A percentile compares a stretch with the other conserved stretches of the same genome.
Conservation (phyloP, 768 basidiomycete species). For the Clitopilus hobsonii region DNA sequence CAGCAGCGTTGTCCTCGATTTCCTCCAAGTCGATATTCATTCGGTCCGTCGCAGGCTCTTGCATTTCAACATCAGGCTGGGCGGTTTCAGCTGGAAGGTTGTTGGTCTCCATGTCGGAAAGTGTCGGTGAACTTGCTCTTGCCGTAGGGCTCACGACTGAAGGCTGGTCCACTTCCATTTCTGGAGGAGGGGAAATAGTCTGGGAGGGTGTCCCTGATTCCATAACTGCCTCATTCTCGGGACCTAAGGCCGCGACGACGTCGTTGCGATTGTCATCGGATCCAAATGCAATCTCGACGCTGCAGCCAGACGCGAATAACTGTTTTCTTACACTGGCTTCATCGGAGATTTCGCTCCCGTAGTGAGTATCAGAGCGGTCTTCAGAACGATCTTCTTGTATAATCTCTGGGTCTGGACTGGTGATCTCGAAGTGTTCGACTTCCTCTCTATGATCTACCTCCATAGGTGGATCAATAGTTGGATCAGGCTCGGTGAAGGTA, state of each 20-base stretch:
- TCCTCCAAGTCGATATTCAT: background rate
- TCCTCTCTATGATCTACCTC: too few relatives aligned
- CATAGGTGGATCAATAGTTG: background rate
- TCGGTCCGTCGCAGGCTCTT: background rate
- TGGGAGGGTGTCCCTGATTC: background rate
- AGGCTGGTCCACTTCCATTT: slow-evolving; percentile 13
- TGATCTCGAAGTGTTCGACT: too few relatives aligned
- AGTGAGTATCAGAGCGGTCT: background rate
- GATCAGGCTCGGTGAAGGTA: too few relatives aligned
- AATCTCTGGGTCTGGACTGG: too few relatives aligned
- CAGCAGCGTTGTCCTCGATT: background rate
- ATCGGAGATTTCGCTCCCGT: background rate
- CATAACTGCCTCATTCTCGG: too few relatives aligned
- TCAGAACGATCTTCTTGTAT: too few relatives aligned
- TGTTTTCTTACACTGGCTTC: background rate
- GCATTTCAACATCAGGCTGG: slow-evolving; percentile 5
- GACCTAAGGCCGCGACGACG: too few relatives aligned
- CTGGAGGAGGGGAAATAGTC: slow-evolving; percentile 6
- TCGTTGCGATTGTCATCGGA: too few relatives aligned
- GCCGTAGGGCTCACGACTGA: background rate
- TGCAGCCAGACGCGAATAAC: background rate
- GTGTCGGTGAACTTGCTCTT: slow-evolving; percentile 1
- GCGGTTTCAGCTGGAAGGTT: slow-evolving; percentile 3
- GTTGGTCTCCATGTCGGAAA: background rate
- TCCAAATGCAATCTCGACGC: background rate